Evolutionary conservation across 495 filamentous ascomycete species (phyloP).

Genomic region (Penicillium longicatenatum): DNA sequence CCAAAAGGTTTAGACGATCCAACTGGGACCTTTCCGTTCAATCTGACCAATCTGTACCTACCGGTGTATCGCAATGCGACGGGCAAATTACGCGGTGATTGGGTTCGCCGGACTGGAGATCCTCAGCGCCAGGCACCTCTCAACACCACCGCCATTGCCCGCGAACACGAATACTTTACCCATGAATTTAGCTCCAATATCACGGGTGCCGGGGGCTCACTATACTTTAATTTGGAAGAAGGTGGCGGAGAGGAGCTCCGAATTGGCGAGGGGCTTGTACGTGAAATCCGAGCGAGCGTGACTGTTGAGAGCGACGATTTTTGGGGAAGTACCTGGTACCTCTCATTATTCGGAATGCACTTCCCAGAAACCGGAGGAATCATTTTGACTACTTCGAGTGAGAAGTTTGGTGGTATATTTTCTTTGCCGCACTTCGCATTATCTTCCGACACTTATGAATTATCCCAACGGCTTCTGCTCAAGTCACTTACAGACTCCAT

Average conservation of each 20-base stretch:
- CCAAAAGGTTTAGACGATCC: constrained; percentile 39
- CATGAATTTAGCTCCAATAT: constrained; percentile 67
- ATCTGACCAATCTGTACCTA: constrained; percentile 44
- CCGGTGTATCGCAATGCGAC: constrained; percentile 80
- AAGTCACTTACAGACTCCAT: constrained; percentile 69
- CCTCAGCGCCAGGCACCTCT: constrained; percentile 37
- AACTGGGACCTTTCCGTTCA: constrained; percentile 42
- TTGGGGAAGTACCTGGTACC: constrained; percentile 69
- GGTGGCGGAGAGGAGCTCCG: constrained; percentile 39
- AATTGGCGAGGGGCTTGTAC: constrained; percentile 39
- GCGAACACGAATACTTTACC: constrained; percentile 51
- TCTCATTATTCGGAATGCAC: constrained; percentile 80
- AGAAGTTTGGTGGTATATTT: constrained; percentile 90
- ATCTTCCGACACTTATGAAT: constrained; percentile 63
- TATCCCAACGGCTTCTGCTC: constrained; percentile 68
- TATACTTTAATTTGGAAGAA: constrained; percentile 49
- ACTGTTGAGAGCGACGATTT: constrained; percentile 70
- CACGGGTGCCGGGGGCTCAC: constrained; percentile 55
- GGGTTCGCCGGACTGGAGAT: constrained; percentile 61
- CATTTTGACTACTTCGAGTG: constrained; percentile 81
- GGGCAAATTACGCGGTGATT: constrained; percentile 72
- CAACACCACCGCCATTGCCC: constrained; percentile 54
- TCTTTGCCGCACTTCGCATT: constrained; percentile 81
- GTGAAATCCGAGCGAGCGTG: constrained; percentile 64
- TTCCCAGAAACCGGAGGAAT: constrained; percentile 74